Conservation (phyloP, 306 rosid genomes). For the Rosa chinensis region DNA sequence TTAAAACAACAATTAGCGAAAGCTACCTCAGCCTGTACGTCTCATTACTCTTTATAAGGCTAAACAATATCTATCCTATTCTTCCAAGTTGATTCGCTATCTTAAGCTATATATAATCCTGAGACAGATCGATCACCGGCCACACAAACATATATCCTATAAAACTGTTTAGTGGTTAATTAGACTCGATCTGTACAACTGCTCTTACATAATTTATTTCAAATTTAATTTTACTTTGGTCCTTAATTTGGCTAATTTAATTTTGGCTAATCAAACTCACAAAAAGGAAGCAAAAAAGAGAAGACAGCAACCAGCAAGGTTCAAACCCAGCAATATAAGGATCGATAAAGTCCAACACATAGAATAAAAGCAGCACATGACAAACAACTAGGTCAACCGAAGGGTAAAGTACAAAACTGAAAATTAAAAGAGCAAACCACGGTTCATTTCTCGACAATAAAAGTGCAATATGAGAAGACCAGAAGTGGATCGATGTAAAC, state of each 20-base stretch:
- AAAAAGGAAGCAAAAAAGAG: too few species aligned
- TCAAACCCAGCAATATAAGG: too few species aligned
- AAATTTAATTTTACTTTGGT: too few species aligned
- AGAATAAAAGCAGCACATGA: too few species aligned
- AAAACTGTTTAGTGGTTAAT: too few species aligned
- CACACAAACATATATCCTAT: neutral
- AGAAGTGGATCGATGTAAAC: neutral
- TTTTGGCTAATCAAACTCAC: neutral
- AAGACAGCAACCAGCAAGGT: neutral
- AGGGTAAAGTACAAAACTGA: too few species aligned
- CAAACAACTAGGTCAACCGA: too few species aligned
- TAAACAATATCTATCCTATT: constrained; percentile 18
- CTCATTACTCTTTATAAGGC: constrained; percentile 34
- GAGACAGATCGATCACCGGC: neutral
- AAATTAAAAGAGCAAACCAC: too few species aligned
- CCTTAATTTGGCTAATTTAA: too few species aligned
- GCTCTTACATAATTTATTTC: neutral
- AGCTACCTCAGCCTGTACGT: constrained; percentile 41
- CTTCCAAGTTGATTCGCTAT: neutral
- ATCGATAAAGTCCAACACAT: too few species aligned
- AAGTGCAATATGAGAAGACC: neutral
- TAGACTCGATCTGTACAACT: neutral
- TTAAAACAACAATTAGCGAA: constrained; percentile 41
- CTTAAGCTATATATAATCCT: neutral
- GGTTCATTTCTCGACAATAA: too few species aligned